A percentile compares a stretch with the other conserved stretches of the same genome.
Conservation (phyloP, 2,329 filamentous ascomycete species). For the Botryotinia globosa region DNA sequence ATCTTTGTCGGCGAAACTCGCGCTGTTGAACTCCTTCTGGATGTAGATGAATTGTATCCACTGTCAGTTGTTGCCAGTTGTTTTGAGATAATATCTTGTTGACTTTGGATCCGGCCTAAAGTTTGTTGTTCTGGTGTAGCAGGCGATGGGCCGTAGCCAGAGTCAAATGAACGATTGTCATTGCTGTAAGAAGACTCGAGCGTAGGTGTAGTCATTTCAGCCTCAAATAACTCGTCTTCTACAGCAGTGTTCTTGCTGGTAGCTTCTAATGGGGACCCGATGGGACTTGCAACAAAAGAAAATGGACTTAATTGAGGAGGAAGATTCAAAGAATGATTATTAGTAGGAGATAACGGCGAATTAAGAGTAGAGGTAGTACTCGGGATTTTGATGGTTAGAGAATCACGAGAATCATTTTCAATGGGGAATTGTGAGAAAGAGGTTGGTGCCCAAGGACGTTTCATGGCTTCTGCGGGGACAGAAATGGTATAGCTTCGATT, state of each 20-base stretch:
- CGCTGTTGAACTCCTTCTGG: slow-evolving; percentile 36
- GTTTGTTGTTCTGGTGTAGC: slow-evolving; percentile 12
- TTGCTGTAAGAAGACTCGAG: slow-evolving; percentile 16
- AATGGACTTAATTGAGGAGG: slow-evolving; percentile 39
- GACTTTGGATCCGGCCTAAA: slow-evolving; percentile 14
- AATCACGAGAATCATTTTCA: slow-evolving; percentile 6
- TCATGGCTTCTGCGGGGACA: slow-evolving; percentile 23
- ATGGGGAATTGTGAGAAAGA: background rate
- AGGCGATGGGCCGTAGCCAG: slow-evolving; percentile 26
- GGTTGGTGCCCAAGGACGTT: slow-evolving; percentile 26
- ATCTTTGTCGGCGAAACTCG: slow-evolving; percentile 23
- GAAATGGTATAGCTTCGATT: slow-evolving; percentile 32
- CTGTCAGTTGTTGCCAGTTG: slow-evolving; percentile 57
- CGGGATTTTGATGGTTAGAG: slow-evolving; percentile 20
- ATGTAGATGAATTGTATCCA: slow-evolving; percentile 60
- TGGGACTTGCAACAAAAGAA: slow-evolving; percentile 38
- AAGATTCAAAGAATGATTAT: slow-evolving; percentile 28
- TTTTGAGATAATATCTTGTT: slow-evolving; percentile 33
- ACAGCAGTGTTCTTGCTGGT: slow-evolving; percentile 50
- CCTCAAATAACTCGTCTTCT: slow-evolving; percentile 48
- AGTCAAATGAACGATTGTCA: slow-evolving; percentile 31
- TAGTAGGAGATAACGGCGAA: background rate
- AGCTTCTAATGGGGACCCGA: slow-evolving; percentile 42
- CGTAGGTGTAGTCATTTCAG: slow-evolving; percentile 29
- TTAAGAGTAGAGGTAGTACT: background rate